Base-by-base conservation (phyloP, 1,284 basidiomycete genomes). In the Lentinula novae-zelandiae region DNA sequence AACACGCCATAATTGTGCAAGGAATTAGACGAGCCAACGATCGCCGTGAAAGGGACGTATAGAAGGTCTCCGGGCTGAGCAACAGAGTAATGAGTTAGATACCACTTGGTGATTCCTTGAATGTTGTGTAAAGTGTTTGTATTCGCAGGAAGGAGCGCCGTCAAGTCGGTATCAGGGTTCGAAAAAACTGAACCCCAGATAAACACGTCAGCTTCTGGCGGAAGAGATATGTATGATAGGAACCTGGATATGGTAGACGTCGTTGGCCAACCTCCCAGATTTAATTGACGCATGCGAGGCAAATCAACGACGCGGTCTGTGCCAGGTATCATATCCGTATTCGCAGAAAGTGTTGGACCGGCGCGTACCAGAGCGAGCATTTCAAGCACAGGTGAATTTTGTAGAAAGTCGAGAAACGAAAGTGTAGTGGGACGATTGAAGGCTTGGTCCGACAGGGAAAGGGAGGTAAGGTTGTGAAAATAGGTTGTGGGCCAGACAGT, bases 401-500 rank as follows among this genome's bases (percentile, higher is more conserved):
- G 46, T 12, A 65, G 36, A 27, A 65, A 65, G n/a, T 63, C 63
- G n/a, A 65, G 49, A 22, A 65, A 65, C 33, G 54, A 34, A 9
- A 53, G 38, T 5, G 62, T 63, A 12, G 62, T 58, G 5, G 61
- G 62, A 6, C 63, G 53, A 40, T 33, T 57, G 9, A 48, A 48
- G 9, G 57, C 56, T 50, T 65, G 64, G 33, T 61, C 58, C n/a
- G 62, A 63, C 8, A 65, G 48, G 42, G 61, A 65, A 12, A 63
- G 40, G 27, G 60, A 56, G 8, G 63, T 62, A 12, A 65, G 55
- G 38, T 62, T 58, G 20, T 40, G 52, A 40, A 65, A 65, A 34
- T 64, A 61, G n/a, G 36, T 42, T 13, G 58, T 20, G 2, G 64
- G 64, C 64, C 64, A 65, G 15, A 63, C 60, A 15, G 64, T 64